Percentiles rank a stretch among this genome's conserved stretches.
Conservation (phyloP, 192 early-diverging fungal species). For the Coemansia sp. region DNA sequence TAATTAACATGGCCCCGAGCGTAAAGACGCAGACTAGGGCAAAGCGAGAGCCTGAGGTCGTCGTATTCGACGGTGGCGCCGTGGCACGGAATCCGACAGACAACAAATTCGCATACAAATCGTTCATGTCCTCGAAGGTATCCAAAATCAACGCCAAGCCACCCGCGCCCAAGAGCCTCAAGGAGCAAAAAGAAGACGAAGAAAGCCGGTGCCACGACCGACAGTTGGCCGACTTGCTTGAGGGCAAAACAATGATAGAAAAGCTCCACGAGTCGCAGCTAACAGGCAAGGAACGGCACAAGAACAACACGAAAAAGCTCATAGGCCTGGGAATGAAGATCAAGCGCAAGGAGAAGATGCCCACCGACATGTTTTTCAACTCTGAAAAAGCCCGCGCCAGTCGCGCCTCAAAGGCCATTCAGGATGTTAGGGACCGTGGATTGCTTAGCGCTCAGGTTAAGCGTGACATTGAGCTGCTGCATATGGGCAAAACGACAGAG, state of each 20-base stretch:
- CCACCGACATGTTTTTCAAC: conserved; percentile 25
- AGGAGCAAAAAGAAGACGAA: conserved; percentile 66
- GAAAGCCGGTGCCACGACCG: conserved; percentile 27
- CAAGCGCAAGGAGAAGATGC: conserved; percentile 38
- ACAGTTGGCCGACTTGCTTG: conserved; percentile 30
- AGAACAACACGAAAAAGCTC: conserved; percentile 40
- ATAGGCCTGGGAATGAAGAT: conserved; percentile 42
- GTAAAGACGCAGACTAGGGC: background rate
- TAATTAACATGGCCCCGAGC: background rate
- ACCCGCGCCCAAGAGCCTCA: conserved; percentile 71
- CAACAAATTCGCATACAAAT: conserved; percentile 38
- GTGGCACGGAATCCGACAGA: background rate
- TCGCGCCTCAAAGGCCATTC: conserved; percentile 13
- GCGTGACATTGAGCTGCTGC: conserved; percentile 26
- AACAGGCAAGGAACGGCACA: conserved; percentile 37
- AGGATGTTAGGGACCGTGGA: conserved; percentile 45
- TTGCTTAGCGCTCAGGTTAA: conserved; percentile 30
- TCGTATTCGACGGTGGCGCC: conserved; percentile 26
- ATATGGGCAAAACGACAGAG: conserved; percentile 20
- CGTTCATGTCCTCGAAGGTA: conserved; percentile 54
- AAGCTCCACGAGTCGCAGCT: conserved; percentile 49
- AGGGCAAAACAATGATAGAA: conserved; percentile 41
- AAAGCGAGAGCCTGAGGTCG: conserved; percentile 30
- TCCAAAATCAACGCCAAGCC: conserved; percentile 80
- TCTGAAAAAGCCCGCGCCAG: conserved; percentile 14